Percentiles rank a stretch among this genome's conserved stretches.
phyloP scores from a whole-genome alignment of 2,329 filamentous ascomycete species.

The Coniochaeta ligniaria region DNA sequence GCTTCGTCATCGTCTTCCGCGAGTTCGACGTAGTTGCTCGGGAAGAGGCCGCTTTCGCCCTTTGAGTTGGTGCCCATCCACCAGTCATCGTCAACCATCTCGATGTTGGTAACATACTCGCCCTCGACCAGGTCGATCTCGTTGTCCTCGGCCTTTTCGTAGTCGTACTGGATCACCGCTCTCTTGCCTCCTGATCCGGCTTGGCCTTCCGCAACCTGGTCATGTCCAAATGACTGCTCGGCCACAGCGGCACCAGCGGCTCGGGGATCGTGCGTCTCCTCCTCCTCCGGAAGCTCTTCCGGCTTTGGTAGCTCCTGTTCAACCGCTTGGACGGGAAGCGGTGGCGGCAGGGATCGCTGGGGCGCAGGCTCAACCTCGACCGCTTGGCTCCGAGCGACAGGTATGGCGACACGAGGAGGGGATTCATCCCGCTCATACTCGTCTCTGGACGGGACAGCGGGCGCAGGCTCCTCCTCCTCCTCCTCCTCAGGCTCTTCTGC shows the following conservation, averaged over 20 bases:
- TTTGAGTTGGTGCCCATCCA: slow-evolving; percentile 89
- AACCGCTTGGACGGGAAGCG: slow-evolving; percentile 50
- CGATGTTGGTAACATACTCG: slow-evolving; percentile 82
- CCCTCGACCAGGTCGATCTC: slow-evolving; percentile 88
- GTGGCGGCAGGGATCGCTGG: slow-evolving; percentile 41
- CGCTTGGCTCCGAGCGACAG: slow-evolving; percentile 60
- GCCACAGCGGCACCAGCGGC: slow-evolving; percentile 50
- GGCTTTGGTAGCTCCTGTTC: slow-evolving; percentile 56
- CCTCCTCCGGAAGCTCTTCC: slow-evolving; percentile 58
- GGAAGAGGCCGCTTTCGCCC: slow-evolving; percentile 87
- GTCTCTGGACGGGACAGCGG: slow-evolving; percentile 22
- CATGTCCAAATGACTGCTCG: slow-evolving; percentile 33
- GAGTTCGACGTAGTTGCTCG: slow-evolving; percentile 93
- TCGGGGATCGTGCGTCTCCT: slow-evolving; percentile 52
- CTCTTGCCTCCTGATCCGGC: slow-evolving; percentile 46
- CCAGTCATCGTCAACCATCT: slow-evolving; percentile 98
- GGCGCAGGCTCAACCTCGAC: slow-evolving; percentile 44
- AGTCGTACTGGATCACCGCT: slow-evolving; percentile 85
- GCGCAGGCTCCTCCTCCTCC: slow-evolving; percentile 31
- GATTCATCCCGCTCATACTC: slow-evolving; percentile 52
- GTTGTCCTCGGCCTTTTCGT: slow-evolving; percentile 96
- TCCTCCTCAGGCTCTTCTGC: slow-evolving; percentile 52
- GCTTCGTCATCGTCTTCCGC: slow-evolving; percentile 51
- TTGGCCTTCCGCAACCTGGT: slow-evolving; percentile 24
- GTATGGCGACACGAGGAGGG: slow-evolving; percentile 79